Evolutionary conservation across 768 basidiomycete genomes (phyloP).

Genomic region (Coprinopsis strossmayeri): DNA sequence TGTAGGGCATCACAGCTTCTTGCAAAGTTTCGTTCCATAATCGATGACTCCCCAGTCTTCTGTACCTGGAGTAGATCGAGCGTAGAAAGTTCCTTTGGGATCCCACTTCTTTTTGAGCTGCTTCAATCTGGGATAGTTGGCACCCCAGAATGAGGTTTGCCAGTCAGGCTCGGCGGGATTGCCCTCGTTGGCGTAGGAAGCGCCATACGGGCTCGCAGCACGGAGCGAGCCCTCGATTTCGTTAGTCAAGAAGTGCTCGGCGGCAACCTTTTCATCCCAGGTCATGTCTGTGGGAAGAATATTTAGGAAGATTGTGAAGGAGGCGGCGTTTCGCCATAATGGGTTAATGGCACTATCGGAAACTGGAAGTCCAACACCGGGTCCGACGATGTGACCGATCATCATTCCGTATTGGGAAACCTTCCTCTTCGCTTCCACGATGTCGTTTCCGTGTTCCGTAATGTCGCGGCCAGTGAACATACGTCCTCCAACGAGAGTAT

Average conservation of each 20-base stretch:
- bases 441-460: conserved; percentile 5
- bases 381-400: conserved; percentile 11
- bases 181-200: conserved; percentile 12
- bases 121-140: conserved; percentile 1
- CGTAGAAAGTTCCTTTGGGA: conserved; percentile 1
- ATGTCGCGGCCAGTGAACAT: conserved; percentile 11
- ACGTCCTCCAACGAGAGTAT: conserved; percentile 10
- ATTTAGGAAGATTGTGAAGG: conserved; percentile 1
- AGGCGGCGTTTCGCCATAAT: conserved; percentile 6
- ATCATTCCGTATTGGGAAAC: conserved; percentile 3
- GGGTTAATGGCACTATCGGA: conserved; percentile 10
- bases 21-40: conserved; percentile 3
- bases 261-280: conserved; percentile 9
- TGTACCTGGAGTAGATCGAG: conserved; percentile 1
- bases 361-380: conserved; percentile 3
- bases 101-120: conserved; percentile 3
- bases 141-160: neutral
- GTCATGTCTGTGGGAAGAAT: conserved; percentile 2
- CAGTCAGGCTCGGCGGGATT: conserved; percentile 10
- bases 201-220: conserved; percentile 13
- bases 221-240: conserved; percentile 8
- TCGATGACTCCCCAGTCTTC: conserved; percentile 4
- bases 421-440: conserved; percentile 8
- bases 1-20: neutral
- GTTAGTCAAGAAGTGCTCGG: conserved; percentile 10